These are phyloP conservation scores for Ajuga reptans DNA, from an alignment of 305 asterid genomes.

Conservation along the genomic window DNA sequence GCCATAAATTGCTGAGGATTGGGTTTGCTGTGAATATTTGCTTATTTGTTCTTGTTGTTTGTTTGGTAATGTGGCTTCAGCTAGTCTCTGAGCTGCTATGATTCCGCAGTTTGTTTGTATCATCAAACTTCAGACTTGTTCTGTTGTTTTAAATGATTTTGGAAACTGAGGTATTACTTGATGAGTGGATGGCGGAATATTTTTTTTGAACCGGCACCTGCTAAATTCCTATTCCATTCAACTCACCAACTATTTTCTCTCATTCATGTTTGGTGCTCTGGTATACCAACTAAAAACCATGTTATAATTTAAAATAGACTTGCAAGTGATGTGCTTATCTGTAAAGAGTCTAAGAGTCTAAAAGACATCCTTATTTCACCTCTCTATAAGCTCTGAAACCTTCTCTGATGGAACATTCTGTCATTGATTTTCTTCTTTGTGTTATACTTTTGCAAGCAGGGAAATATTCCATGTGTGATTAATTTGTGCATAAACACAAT, in stretches of 20 bases:
- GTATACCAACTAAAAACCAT: background rate
- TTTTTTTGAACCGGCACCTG: background rate
- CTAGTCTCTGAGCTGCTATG: background rate
- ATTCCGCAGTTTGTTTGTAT: background rate
- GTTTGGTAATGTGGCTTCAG: constrained; percentile 6
- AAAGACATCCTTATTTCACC: background rate
- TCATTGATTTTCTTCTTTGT: background rate
- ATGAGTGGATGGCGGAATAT: background rate
- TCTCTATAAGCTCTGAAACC: background rate
- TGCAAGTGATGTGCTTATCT: background rate
- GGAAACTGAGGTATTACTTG: background rate
- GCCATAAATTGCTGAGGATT: background rate
- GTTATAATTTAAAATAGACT: background rate
- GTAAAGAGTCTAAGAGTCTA: no score
- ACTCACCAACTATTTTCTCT: background rate
- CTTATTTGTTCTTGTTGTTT: background rate
- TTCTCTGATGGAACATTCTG: background rate
- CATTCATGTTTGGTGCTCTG: background rate
- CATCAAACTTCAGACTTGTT: background rate
- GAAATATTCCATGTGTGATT: background rate
- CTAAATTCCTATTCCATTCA: background rate
- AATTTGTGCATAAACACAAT: background rate
- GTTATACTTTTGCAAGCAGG: background rate
- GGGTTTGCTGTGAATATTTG: background rate
- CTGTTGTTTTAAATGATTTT: background rate